Evolutionary conservation across 1,139 yeast genomes (phyloP).

Genomic region (Kodamaea sp.): DNA sequence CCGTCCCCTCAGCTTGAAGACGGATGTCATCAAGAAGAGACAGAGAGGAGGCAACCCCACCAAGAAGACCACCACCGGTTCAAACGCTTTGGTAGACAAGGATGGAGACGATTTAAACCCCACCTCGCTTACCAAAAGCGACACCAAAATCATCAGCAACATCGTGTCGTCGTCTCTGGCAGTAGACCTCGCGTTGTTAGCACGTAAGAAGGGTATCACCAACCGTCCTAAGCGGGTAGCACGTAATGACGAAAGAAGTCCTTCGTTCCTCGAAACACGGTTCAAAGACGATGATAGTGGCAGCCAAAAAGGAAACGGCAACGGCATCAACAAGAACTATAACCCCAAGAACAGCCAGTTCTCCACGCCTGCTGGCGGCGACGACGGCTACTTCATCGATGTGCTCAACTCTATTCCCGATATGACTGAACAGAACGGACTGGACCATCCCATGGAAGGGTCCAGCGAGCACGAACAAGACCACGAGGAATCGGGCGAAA

Average conservation of each 20-base stretch:
- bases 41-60: conserved; percentile 22
- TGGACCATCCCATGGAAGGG: conserved; percentile 1
- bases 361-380: not conserved
- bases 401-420: conserved; percentile 6
- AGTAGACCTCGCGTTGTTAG: conserved; percentile 8
- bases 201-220: not conserved
- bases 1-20: conserved; percentile 29
- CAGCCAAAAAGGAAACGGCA: not conserved
- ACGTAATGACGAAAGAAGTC: not conserved
- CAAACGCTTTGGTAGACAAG: not conserved
- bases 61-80: conserved; percentile 10
- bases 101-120: conserved; percentile 31
- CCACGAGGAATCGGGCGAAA: conserved; percentile 7
- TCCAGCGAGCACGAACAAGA: conserved; percentile 1
- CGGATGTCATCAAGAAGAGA: conserved; percentile 30
- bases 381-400: conserved; percentile 6
- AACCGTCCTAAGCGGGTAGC: conserved; percentile 1
- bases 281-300: not conserved
- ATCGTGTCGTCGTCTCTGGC: conserved; percentile 2
- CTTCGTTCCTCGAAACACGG: too few relatives aligned
- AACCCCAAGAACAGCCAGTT: not conserved
- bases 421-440: conserved; percentile 2
- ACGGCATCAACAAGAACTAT: not conserved
- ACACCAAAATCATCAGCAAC: conserved; percentile 12
- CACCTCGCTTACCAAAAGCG: conserved; percentile 18